Evolutionary conservation across 2,329 filamentous ascomycete species (phyloP).

Genomic region (Diaporthe caulivora): DNA sequence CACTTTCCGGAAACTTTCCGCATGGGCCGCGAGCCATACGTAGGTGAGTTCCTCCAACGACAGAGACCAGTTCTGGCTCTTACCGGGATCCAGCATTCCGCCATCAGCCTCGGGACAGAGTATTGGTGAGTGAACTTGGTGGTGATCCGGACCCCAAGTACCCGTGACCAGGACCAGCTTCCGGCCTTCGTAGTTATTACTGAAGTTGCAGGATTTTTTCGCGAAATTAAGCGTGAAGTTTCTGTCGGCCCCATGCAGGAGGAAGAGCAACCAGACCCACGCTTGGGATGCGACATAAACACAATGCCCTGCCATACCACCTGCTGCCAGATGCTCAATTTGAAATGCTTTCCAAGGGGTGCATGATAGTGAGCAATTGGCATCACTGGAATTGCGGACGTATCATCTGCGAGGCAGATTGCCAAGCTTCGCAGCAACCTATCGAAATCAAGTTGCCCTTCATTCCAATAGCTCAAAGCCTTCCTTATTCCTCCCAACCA

Average conservation of each 20-base stretch:
- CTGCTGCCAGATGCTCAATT: neutral
- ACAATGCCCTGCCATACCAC: neutral
- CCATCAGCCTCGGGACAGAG: neutral
- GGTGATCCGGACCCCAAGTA: neutral
- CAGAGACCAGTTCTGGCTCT: neutral
- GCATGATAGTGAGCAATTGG: too few relatives aligned
- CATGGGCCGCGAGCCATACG: neutral
- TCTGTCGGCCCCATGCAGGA: neutral
- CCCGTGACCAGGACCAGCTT: neutral
- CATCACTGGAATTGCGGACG: neutral
- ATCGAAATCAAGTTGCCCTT: neutral
- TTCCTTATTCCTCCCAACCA: neutral
- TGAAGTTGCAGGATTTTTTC: slow-evolving; percentile 15
- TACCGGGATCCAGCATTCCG: neutral
- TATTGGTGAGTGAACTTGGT: neutral
- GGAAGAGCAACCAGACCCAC: slow-evolving; percentile 1
- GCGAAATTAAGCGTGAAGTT: neutral
- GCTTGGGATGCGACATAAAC: neutral
- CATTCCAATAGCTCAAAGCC: too few relatives aligned
- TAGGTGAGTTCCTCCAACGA: neutral
- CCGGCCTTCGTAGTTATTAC: neutral
- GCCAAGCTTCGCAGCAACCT: slow-evolving; percentile 7
- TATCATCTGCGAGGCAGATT: neutral
- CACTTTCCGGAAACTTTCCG: neutral
- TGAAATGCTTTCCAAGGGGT: rapidly evolving